Percentiles rank a stretch among this genome's conserved stretches.
Conservation (phyloP, 73 alveolate genomes). For the Symbiodinium pilosum region DNA sequence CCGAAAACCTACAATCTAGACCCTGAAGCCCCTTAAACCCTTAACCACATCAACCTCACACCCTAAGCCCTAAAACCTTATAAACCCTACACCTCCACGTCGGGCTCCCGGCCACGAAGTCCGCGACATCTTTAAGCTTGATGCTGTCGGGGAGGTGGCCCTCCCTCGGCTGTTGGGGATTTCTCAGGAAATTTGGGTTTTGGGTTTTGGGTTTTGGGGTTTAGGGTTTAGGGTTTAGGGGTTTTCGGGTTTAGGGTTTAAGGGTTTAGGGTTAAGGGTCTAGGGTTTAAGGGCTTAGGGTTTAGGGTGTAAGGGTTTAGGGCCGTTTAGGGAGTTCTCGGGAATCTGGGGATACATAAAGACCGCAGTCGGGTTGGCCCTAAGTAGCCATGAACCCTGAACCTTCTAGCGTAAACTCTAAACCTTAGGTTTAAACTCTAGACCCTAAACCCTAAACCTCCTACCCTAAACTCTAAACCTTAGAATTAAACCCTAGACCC, state of each 20-base stretch:
- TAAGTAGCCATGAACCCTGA: not conserved
- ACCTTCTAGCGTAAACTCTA: not conserved
- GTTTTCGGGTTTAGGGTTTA: not conserved
- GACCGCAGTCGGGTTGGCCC: not conserved
- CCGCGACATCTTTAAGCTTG: conserved; percentile 72
- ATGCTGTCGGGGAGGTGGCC: not conserved
- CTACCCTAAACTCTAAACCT: not conserved
- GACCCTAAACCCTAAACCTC: not conserved
- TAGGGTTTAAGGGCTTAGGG: not conserved
- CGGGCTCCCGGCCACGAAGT: conserved; percentile 43
- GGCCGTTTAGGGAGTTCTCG: too few species aligned
- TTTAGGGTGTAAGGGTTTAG: not conserved
- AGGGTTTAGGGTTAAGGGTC: not conserved
- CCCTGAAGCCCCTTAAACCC: too few species aligned
- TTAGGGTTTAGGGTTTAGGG: not conserved
- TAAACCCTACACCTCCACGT: not conserved
- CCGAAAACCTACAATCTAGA: too few species aligned
- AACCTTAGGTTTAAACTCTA: not conserved
- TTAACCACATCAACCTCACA: too few species aligned
- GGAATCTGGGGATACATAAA: not conserved
- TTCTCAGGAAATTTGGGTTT: not conserved
- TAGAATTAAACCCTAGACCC: too few species aligned
- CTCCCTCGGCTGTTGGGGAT: not conserved
- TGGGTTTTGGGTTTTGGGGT: not conserved
- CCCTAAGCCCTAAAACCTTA: not conserved